Evolutionary conservation across 805 yeast species (phyloP).

Genomic region (Metschnikowia kofuensis): DNA sequence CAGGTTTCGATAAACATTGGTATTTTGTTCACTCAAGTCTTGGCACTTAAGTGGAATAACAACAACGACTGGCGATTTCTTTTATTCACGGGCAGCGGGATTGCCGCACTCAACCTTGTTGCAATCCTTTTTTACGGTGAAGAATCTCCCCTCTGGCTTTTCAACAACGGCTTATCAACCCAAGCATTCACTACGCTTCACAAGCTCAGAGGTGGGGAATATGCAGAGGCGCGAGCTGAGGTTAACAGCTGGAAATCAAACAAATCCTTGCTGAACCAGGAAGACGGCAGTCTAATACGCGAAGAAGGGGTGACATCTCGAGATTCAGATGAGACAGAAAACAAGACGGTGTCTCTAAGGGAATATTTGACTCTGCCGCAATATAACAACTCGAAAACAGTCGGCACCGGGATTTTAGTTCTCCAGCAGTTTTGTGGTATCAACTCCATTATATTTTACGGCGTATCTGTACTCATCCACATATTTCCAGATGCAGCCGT

Average conservation of each 20-base stretch:
- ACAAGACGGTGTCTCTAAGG: constrained; percentile 22
- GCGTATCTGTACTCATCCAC: constrained; percentile 76
- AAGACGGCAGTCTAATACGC: constrained; percentile 20
- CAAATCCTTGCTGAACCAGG: not conserved
- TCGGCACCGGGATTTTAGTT: constrained; percentile 68
- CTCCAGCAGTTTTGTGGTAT: constrained; percentile 94
- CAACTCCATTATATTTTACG: constrained; percentile 89
- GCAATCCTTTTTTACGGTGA: constrained; percentile 40
- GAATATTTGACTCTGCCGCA: constrained; percentile 49
- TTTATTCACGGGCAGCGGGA: constrained; percentile 54
- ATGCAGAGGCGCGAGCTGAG: constrained; percentile 31
- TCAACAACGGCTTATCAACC: constrained; percentile 41
- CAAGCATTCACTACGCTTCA: constrained; percentile 40
- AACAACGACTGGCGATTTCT: constrained; percentile 70
- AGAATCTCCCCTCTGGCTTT: constrained; percentile 87
- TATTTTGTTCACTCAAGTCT: constrained; percentile 71
- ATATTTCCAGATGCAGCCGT: constrained; percentile 72
- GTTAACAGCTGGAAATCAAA: constrained; percentile 34
- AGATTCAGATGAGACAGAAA: not conserved
- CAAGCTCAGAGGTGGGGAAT: constrained; percentile 39
- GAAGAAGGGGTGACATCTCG: constrained; percentile 16
- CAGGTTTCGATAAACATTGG: constrained; percentile 89
- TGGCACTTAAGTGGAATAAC: constrained; percentile 69
- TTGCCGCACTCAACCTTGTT: constrained; percentile 51
- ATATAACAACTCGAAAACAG: constrained; percentile 57